Evolutionary conservation across 176 grass and related monocot species (phyloP).

Genomic region (Oryza glaberrima): DNA sequence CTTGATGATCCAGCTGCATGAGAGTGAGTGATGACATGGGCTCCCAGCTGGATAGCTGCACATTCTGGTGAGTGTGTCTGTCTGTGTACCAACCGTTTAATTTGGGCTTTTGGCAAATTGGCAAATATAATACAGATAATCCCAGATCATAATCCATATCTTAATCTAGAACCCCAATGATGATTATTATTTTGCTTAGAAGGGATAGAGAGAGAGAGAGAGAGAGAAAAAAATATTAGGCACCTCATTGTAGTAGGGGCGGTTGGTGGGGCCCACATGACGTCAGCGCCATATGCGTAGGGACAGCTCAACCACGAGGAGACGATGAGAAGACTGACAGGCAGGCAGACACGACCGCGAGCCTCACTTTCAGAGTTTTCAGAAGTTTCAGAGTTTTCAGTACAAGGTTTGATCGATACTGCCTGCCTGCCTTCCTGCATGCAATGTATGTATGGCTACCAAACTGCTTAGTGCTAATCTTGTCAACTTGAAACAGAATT

Average conservation of each 20-base stretch:
- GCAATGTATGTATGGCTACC: not conserved
- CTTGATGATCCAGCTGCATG: not conserved
- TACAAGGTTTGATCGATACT: not conserved
- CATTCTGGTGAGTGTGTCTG: not conserved
- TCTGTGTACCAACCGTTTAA: not conserved
- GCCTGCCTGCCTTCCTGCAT: not conserved
- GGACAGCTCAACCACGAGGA: conserved; percentile 48
- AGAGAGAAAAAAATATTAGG: not conserved
- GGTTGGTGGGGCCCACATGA: not conserved
- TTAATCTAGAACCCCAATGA: conserved; percentile 12
- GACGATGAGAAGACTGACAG: not conserved
- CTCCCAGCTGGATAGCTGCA: conserved; percentile 31
- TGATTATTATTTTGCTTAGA: not conserved
- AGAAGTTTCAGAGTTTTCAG: not conserved
- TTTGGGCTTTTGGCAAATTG: not conserved
- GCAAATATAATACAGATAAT: conserved; percentile 14
- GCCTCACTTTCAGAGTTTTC: not conserved
- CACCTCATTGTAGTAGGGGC: conserved; percentile 9
- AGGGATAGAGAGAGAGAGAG: too few relatives aligned
- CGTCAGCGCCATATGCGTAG: conserved; percentile 10
- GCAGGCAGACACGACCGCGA: not conserved
- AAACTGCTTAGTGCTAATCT: not conserved
- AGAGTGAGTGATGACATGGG: conserved; percentile 31
- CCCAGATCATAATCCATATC: conserved; percentile 8
- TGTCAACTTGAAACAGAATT: not conserved